Percentiles rank a stretch among this genome's conserved stretches.
phyloP scores from a whole-genome alignment of 345 rosid genomes.

The Brassica nigra region DNA sequence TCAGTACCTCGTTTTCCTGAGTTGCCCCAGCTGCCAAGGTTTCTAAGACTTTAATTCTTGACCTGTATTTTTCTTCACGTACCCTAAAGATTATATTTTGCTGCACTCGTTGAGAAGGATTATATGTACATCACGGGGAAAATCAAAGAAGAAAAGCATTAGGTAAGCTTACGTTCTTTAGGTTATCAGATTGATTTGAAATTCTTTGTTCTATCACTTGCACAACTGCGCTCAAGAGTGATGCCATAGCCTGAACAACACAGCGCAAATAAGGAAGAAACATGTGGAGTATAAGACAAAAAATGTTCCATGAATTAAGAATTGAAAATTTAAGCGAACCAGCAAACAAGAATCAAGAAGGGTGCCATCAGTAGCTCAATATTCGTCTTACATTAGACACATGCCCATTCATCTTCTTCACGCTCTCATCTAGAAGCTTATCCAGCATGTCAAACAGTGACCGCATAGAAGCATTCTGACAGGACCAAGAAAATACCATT shows the following conservation, averaged over 20 bases:
- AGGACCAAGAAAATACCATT: slow-evolving; percentile 31
- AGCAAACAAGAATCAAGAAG: slow-evolving; percentile 18
- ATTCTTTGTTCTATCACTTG: slow-evolving; percentile 72
- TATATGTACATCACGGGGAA: slow-evolving; percentile 10
- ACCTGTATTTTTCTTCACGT: slow-evolving; percentile 75
- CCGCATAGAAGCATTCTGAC: slow-evolving; percentile 73
- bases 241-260: slow-evolving; percentile 54
- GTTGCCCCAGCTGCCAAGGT: slow-evolving; percentile 71
- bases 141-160: slow-evolving; percentile 23
- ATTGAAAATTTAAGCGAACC: slow-evolving; percentile 13
- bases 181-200: slow-evolving; percentile 66
- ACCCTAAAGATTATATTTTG: slow-evolving; percentile 67
- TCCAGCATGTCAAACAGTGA: slow-evolving; percentile 64
- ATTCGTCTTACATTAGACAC: slow-evolving; percentile 63
- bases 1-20: slow-evolving; percentile 75
- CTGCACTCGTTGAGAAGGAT: slow-evolving; percentile 49
- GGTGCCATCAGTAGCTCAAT: slow-evolving; percentile 21
- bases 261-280: background rate
- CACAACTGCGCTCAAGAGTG: slow-evolving; percentile 59
- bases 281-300: slow-evolving; percentile 16
- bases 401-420: slow-evolving; percentile 67
- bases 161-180: slow-evolving; percentile 62
- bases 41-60: slow-evolving; percentile 72
- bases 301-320: slow-evolving; percentile 14
- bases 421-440: slow-evolving; percentile 67